Evolutionary conservation across 2,329 filamentous ascomycete genomes (phyloP).

Genomic region (Cytospora piceae): DNA sequence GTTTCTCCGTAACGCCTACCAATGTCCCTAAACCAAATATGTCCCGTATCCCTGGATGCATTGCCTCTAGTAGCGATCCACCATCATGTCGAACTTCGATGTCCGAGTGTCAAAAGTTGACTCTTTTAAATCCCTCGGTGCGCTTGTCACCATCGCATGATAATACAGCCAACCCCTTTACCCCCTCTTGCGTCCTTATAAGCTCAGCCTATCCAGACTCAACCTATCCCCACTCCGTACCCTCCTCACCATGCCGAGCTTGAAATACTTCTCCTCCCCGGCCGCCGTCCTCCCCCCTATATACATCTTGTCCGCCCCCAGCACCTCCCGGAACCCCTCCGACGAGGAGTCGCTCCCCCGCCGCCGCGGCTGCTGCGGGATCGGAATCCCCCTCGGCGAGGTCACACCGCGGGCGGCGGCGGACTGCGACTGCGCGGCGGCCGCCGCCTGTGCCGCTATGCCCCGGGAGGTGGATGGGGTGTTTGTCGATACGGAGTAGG

Average conservation of each 20-base stretch:
- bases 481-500: conserved; percentile 34
- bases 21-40: not conserved
- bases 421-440: conserved; percentile 32
- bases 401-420: conserved; percentile 24
- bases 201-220: conserved; percentile 74
- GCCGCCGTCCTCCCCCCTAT: conserved; percentile 75
- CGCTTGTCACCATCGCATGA: not conserved
- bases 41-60: not conserved
- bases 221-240: conserved; percentile 75
- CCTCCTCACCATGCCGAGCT: conserved; percentile 74
- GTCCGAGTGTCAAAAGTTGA: not conserved
- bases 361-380: conserved; percentile 47
- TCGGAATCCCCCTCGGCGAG: conserved; percentile 42
- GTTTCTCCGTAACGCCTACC: not conserved
- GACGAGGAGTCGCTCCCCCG: conserved; percentile 75
- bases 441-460: conserved; percentile 39
- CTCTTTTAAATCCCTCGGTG: not conserved
- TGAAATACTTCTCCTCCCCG: conserved; percentile 83
- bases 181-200: conserved; percentile 48
- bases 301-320: conserved; percentile 79
- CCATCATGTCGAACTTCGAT: not conserved
- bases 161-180: too few species aligned
- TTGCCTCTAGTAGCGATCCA: not conserved
- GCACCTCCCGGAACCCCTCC: conserved; percentile 74
- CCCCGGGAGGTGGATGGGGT: conserved; percentile 36